Conservation (phyloP, 768 basidiomycete species). For the Auricularia sp. region DNA sequence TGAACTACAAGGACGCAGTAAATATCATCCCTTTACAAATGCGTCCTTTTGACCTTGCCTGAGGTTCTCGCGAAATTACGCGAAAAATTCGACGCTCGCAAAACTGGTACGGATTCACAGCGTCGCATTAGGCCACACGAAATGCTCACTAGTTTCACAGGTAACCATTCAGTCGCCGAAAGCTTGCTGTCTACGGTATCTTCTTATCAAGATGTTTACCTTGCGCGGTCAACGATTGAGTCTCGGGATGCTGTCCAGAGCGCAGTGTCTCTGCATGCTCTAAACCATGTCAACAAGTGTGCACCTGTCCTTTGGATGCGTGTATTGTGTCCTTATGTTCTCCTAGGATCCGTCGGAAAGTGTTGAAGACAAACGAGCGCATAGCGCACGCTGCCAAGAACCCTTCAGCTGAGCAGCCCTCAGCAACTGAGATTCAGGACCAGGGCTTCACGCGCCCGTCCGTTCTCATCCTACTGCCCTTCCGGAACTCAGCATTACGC, state of each 20-base stretch:
- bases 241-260: slow-evolving; percentile 56
- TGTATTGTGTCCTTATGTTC: background rate
- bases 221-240: slow-evolving; percentile 57
- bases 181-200: slow-evolving; percentile 49
- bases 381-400: slow-evolving; percentile 62
- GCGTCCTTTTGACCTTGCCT: slow-evolving; percentile 1
- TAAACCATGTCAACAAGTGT: slow-evolving; percentile 88
- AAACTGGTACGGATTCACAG: slow-evolving; percentile 16
- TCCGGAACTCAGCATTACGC: slow-evolving; percentile 76
- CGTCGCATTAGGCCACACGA: slow-evolving; percentile 42
- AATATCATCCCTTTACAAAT: background rate
- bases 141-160: slow-evolving; percentile 1
- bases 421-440: slow-evolving; percentile 71
- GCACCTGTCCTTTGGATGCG: slow-evolving; percentile 9
- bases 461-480: slow-evolving; percentile 82
- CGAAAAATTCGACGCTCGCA: slow-evolving; percentile 34
- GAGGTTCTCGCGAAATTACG: slow-evolving; percentile 43
- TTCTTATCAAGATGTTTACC: slow-evolving; percentile 66
- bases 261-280: slow-evolving; percentile 62
- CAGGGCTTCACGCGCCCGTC: slow-evolving; percentile 98
- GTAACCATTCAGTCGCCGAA: background rate
- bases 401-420: slow-evolving; percentile 40
- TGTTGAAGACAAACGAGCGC: slow-evolving; percentile 91
- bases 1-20: slow-evolving; percentile 19
- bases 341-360: slow-evolving; percentile 75